Percentiles rank a stretch among this genome's conserved stretches.
Evolutionary conservation across 306 rosid genomes (phyloP).

Genomic region (Trifolium repens): DNA sequence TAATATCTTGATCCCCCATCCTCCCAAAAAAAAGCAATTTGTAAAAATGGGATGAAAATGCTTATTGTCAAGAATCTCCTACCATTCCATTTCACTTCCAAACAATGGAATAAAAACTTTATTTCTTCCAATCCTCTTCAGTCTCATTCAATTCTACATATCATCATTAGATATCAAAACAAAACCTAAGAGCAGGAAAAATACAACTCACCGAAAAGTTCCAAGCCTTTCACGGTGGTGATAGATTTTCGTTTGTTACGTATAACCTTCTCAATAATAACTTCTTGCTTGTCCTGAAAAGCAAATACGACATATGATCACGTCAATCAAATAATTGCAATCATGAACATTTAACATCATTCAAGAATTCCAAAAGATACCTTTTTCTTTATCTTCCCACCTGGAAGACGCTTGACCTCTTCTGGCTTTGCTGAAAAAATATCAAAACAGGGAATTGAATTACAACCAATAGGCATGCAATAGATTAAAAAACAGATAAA

Average conservation of each 20-base stretch:
- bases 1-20: background rate
- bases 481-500: background rate
- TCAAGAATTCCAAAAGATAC: conserved; percentile 44
- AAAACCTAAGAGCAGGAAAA: conserved; percentile 26
- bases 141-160: conserved; percentile 1
- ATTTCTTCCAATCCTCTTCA: background rate
- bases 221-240: conserved; percentile 95
- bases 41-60: background rate
- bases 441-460: conserved; percentile 31
- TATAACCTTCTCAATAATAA: conserved; percentile 82
- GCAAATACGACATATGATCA: conserved; percentile 6
- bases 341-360: background rate
- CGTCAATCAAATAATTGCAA: conserved; percentile 28
- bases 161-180: conserved; percentile 13
- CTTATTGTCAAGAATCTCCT: background rate
- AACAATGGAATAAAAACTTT: background rate
- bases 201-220: conserved; percentile 82
- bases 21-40: background rate
- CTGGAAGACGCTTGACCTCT: conserved; percentile 97
- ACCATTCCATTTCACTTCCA: background rate
- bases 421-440: conserved; percentile 72
- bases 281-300: conserved; percentile 91
- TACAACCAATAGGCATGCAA: conserved; percentile 22
- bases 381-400: conserved; percentile 99
- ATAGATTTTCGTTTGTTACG: conserved; percentile 95